These are phyloP conservation scores for Hypoxylon sp. DNA, from an alignment of 2,329 filamentous ascomycete species.

Conservation along the genomic window DNA sequence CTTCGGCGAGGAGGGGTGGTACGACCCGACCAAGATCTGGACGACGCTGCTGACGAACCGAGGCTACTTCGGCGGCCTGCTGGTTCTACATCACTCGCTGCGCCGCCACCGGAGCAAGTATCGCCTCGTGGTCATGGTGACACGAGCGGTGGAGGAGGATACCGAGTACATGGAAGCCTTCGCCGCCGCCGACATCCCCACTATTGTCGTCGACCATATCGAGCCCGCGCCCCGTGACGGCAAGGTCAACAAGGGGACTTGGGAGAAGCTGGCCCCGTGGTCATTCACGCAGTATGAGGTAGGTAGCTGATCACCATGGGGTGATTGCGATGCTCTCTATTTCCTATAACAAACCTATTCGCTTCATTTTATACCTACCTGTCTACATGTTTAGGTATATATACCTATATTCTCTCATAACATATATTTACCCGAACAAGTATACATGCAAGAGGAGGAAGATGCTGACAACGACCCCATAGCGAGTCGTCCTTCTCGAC, in stretches of 20 bases:
- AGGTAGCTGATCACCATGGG: conserved; percentile 19
- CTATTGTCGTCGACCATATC: conserved; percentile 48
- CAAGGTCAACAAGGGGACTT: conserved; percentile 47
- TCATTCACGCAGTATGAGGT: conserved; percentile 47
- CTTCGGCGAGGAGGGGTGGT: conserved; percentile 20
- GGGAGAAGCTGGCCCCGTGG: conserved; percentile 49
- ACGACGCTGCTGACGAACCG: conserved; percentile 47
- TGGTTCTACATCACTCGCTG: conserved; percentile 45
- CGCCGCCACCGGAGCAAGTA: conserved; percentile 42
- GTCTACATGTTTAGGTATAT: neutral
- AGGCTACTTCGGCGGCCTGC: conserved; percentile 44
- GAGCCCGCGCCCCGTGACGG: conserved; percentile 47
- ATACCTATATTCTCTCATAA: too few relatives aligned
- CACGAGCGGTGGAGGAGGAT: conserved; percentile 46
- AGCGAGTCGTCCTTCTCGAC: conserved; percentile 47
- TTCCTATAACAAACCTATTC: too few relatives aligned
- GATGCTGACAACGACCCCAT: neutral
- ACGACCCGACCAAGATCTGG: conserved; percentile 47
- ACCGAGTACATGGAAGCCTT: conserved; percentile 49
- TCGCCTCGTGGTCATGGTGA: conserved; percentile 47
- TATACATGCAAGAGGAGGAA: neutral
- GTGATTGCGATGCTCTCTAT: too few relatives aligned
- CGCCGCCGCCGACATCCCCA: conserved; percentile 45
- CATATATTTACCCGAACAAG: too few relatives aligned
- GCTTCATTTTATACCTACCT: neutral